Percentiles rank a stretch among this genome's conserved stretches.
These are phyloP conservation scores for Mortierella sp. DNA, from an alignment of 371 early-diverging fungal genomes.

Conservation along the genomic window DNA sequence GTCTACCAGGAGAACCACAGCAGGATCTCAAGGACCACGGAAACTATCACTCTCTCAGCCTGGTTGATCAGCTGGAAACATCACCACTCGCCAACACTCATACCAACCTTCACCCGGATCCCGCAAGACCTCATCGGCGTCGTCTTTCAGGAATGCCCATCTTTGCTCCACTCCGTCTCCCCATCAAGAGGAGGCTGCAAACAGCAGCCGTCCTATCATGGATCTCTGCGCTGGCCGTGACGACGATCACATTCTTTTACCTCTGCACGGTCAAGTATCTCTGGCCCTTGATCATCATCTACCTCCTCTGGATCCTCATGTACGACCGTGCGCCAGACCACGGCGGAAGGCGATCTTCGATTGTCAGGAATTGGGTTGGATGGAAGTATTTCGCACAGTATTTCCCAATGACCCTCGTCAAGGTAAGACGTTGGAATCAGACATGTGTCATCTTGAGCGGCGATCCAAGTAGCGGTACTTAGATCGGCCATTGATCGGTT, in stretches of 20 bases:
- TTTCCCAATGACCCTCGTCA: constrained; percentile 80
- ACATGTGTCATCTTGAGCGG: too few relatives aligned
- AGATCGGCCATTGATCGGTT: too few relatives aligned
- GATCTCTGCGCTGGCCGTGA: constrained; percentile 67
- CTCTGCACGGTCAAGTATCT: constrained; percentile 58
- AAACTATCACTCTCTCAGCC: too few relatives aligned
- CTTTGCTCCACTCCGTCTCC: constrained; percentile 78
- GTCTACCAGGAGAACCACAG: too few relatives aligned
- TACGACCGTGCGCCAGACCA: constrained; percentile 71
- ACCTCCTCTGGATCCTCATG: constrained; percentile 67
- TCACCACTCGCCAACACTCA: too few relatives aligned
- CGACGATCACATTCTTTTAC: constrained; percentile 59
- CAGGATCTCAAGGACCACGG: too few relatives aligned
- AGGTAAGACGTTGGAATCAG: too few relatives aligned
- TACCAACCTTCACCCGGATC: too few relatives aligned
- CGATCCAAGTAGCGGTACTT: too few relatives aligned
- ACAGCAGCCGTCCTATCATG: constrained; percentile 73
- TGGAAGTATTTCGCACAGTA: constrained; percentile 85
- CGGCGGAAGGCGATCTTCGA: constrained; percentile 77
- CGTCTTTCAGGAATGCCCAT: too few relatives aligned
- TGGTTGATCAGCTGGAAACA: too few relatives aligned
- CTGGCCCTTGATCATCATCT: constrained; percentile 75
- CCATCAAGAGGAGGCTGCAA: constrained; percentile 78
- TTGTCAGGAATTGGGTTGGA: constrained; percentile 54
- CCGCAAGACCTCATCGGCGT: too few relatives aligned